Conservation (phyloP, 2,329 filamentous ascomycete genomes). For the Colletotrichum lentis region DNA sequence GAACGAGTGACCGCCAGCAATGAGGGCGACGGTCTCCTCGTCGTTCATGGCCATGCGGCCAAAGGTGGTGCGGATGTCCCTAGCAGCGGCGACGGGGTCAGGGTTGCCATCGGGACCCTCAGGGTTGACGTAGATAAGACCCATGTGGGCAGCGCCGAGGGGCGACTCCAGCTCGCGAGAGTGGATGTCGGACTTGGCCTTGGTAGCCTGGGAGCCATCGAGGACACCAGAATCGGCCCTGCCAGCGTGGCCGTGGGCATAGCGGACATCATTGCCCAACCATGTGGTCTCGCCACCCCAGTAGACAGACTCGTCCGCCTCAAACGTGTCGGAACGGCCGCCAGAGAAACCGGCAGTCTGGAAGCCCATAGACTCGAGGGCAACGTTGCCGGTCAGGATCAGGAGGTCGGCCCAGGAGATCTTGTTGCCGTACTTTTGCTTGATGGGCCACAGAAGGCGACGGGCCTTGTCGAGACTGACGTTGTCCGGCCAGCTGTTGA, state of each 20-base stretch:
- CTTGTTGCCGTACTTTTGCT: slow-evolving; percentile 85
- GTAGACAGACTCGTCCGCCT: slow-evolving; percentile 79
- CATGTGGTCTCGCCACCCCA: slow-evolving; percentile 80
- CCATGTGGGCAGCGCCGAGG: slow-evolving; percentile 75
- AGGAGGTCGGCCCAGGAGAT: slow-evolving; percentile 82
- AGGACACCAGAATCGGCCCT: slow-evolving; percentile 47
- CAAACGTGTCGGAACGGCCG: slow-evolving; percentile 76
- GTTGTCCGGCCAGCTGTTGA: slow-evolving; percentile 86
- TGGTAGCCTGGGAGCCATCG: slow-evolving; percentile 46
- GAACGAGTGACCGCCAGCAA: slow-evolving; percentile 80
- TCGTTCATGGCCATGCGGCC: slow-evolving; percentile 84
- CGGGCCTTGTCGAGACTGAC: slow-evolving; percentile 81
- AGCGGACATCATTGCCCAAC: slow-evolving; percentile 78
- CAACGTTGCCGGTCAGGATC: slow-evolving; percentile 77
- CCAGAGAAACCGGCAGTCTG: slow-evolving; percentile 77
- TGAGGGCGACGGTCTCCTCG: slow-evolving; percentile 81
- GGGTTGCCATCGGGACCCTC: slow-evolving; percentile 78
- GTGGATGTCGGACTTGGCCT: slow-evolving; percentile 60
- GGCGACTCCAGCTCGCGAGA: slow-evolving; percentile 71
- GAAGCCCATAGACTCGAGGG: slow-evolving; percentile 79
- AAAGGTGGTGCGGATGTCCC: slow-evolving; percentile 79
- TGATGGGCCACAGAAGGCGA: slow-evolving; percentile 77
- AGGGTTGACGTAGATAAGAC: slow-evolving; percentile 83
- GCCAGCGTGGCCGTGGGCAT: slow-evolving; percentile 55
- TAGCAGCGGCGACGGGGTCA: slow-evolving; percentile 73